These are phyloP conservation scores for Streptanthus diversifolius DNA, from an alignment of 345 rosid genomes.

Conservation along the genomic window DNA sequence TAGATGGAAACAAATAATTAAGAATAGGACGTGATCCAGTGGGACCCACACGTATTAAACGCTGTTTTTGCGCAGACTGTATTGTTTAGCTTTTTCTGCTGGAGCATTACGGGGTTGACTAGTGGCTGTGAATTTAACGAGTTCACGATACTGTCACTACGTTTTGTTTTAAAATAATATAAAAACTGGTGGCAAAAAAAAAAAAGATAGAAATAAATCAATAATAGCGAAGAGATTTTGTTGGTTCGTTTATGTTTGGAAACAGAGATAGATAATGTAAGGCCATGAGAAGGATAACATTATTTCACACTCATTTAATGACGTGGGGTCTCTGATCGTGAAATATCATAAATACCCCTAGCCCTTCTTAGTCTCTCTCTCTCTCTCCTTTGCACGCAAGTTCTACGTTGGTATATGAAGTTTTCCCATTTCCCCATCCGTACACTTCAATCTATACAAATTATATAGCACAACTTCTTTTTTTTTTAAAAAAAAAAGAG, in stretches of 20 bases:
- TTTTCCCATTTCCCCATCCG: constrained; percentile 28
- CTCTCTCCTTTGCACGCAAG: constrained; percentile 5
- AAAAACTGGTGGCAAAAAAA: background rate
- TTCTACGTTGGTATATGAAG: constrained; percentile 31
- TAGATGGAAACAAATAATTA: constrained; percentile 13
- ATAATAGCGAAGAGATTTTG: constrained; percentile 6
- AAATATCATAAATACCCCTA: constrained; percentile 20
- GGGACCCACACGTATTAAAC: constrained; percentile 23
- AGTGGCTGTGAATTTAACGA: background rate
- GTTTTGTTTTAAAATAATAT: background rate
- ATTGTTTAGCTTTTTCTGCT: constrained; percentile 15
- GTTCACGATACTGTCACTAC: background rate
- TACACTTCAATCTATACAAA: constrained; percentile 9
- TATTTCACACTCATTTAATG: constrained; percentile 31
- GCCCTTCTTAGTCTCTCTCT: background rate
- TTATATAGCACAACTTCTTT: background rate
- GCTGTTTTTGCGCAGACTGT: background rate
- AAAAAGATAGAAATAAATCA: background rate
- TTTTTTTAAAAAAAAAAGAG: background rate
- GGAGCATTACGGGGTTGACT: background rate
- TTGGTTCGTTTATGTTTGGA: constrained; percentile 30
- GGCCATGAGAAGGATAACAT: constrained; percentile 37
- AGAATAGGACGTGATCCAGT: background rate
- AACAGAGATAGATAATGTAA: constrained; percentile 32
- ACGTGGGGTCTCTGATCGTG: background rate